These are phyloP conservation scores for Sporothrix variecibatus DNA, from an alignment of 2,329 filamentous ascomycete species.

Conservation along the genomic window DNA sequence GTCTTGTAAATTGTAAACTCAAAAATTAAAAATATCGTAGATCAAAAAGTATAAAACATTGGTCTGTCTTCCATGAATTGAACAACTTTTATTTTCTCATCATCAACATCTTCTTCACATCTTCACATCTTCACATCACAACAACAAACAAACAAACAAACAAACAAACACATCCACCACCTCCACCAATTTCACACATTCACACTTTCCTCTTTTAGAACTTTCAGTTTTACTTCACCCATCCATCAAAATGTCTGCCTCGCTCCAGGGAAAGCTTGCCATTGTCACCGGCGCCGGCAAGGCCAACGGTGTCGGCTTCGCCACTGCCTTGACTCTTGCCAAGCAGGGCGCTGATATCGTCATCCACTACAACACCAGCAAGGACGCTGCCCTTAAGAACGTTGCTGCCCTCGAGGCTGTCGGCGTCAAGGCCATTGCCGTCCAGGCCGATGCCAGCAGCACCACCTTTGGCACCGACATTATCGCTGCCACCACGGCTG, in stretches of 20 bases:
- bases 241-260: constrained; percentile 23
- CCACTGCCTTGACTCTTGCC: constrained; percentile 27
- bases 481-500: constrained; percentile 22
- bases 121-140: neutral
- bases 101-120: neutral
- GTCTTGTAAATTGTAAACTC: neutral
- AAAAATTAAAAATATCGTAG: neutral
- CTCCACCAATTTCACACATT: neutral
- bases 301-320: constrained; percentile 31
- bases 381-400: constrained; percentile 26
- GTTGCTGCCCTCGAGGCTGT: constrained; percentile 16
- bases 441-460: constrained; percentile 30
- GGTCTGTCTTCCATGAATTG: neutral
- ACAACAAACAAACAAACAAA: neutral
- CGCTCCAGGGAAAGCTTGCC: constrained; percentile 30
- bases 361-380: constrained; percentile 31
- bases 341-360: constrained; percentile 30
- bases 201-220: neutral
- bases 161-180: neutral
- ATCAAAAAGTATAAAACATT: neutral
- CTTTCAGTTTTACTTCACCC: neutral
- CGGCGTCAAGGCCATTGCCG: constrained; percentile 27
- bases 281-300: constrained; percentile 32
- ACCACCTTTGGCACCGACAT: constrained; percentile 28
- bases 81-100: neutral